A percentile compares a stretch with the other conserved stretches of the same genome.
These are phyloP conservation scores for Candida endomychidarum DNA, from an alignment of 805 yeast species.

Conservation along the genomic window DNA sequence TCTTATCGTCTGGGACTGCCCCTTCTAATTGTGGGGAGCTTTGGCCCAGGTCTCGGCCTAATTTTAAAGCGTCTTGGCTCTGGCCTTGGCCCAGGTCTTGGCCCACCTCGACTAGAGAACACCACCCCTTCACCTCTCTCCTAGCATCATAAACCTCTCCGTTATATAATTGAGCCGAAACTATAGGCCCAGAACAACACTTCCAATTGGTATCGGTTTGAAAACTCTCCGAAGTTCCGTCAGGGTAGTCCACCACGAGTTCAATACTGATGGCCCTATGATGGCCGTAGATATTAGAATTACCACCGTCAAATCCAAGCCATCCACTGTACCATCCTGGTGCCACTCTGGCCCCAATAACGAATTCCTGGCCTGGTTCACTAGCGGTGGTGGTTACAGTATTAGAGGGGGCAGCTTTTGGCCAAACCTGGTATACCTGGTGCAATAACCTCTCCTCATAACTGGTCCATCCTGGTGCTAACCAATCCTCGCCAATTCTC, in stretches of 20 bases:
- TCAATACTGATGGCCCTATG: constrained; percentile 18
- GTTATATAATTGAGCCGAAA: constrained; percentile 20
- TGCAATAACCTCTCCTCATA: not conserved
- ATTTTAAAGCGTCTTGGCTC: too few relatives aligned
- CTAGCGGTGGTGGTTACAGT: too few relatives aligned
- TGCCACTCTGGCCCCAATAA: constrained; percentile 15
- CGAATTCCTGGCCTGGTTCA: too few relatives aligned
- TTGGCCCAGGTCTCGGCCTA: too few relatives aligned
- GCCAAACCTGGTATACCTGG: not conserved
- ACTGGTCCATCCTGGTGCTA: not conserved
- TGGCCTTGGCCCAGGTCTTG: too few relatives aligned
- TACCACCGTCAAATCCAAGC: constrained; percentile 23
- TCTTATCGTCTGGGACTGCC: not conserved
- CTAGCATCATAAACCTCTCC: constrained; percentile 25
- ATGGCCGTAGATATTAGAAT: constrained; percentile 21
- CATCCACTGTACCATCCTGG: constrained; percentile 25
- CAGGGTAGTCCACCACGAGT: constrained; percentile 16
- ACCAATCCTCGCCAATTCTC: not conserved
- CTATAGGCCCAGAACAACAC: constrained; percentile 18
- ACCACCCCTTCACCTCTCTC: constrained; percentile 18
- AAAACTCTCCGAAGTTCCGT: constrained; percentile 13
- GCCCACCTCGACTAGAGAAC: constrained; percentile 4
- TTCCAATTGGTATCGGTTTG: constrained; percentile 21
- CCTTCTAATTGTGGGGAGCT: not conserved
- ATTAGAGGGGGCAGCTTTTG: too few relatives aligned